Base-by-base conservation (phyloP, 2,329 filamentous ascomycete species). In the Pyrenochaeta sp. region DNA sequence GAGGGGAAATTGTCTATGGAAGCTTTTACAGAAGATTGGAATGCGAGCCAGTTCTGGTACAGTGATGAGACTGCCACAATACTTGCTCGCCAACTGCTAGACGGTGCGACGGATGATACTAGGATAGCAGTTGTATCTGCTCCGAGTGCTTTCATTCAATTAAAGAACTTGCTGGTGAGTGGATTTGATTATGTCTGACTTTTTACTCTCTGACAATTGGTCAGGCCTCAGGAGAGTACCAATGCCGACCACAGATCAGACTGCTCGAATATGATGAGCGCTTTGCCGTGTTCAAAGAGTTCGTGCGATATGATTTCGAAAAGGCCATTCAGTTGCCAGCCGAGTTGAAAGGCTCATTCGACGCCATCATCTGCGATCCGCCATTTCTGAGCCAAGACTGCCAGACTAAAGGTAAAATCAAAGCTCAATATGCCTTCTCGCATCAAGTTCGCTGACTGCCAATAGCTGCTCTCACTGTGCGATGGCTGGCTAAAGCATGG, bases 41-140 rank as follows among this genome's bases (percentile, higher is more conserved):
- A 93, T 71, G 86, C 90, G 70, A 90, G 86, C 61, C 91, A 94
- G 77, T 95, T 95, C 71, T 95, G 91, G 91, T 92, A 92, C 73
- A 87, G 86, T 8, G 88, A 93, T 52, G 85, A 88, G 63, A 93
- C 91, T 25, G 91, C 91, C 0, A 82, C 76, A 1, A 71, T 82
- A 5, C 77, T 91, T 22, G 91, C 90, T 1, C 79, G 82, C 54
- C 84, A 91, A 68, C 81, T 95, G 34, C 82, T 94, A 1, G 81
- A 86, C 4, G 88, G 83, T 47, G 83, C 86, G 1, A 86, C 83
- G 1, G 75, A 81, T 2, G 81, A 84, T 9, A 87, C 84, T 30
- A 82, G 79, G 2, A 87, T 94, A 64, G 90, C 85, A 3, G 85
- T 93, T 2, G 84, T 94, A 6, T 92, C 90, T 27, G 85, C 90